Conservation (phyloP, 306 rosid species). For the Spatholobus suberectus region DNA sequence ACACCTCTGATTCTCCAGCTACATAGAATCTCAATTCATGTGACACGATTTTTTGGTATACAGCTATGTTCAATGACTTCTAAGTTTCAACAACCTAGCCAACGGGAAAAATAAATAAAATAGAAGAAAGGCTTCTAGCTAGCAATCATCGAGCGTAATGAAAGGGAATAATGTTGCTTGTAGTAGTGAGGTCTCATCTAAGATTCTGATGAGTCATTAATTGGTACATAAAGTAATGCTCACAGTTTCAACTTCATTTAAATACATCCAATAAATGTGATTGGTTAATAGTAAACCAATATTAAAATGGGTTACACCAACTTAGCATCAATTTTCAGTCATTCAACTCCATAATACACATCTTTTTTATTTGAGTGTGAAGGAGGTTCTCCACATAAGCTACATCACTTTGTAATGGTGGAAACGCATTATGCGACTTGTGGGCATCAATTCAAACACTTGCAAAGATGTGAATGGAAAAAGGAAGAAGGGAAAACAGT, state of each 20-base stretch:
- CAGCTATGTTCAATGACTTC: slow-evolving; percentile 38
- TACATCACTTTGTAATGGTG: slow-evolving; percentile 16
- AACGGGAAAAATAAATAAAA: neutral
- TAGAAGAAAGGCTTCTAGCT: slow-evolving; percentile 18
- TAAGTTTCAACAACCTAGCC: slow-evolving; percentile 22
- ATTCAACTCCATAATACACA: neutral
- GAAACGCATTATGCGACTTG: no score
- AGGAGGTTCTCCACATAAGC: slow-evolving; percentile 22
- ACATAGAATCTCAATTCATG: slow-evolving; percentile 14
- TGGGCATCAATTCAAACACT: slow-evolving; percentile 34
- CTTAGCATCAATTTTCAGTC: slow-evolving; percentile 9
- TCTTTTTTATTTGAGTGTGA: slow-evolving; percentile 8
- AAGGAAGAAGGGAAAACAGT: slow-evolving; percentile 32
- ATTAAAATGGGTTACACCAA: neutral
- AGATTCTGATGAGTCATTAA: slow-evolving; percentile 43
- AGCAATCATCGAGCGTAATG: slow-evolving; percentile 36
- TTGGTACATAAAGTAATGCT: slow-evolving; percentile 40
- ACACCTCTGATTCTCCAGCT: slow-evolving; percentile 35
- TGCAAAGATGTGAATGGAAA: slow-evolving; percentile 34
- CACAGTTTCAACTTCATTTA: slow-evolving; percentile 32
- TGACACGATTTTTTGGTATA: neutral
- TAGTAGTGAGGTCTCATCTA: slow-evolving; percentile 42
- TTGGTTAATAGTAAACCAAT: slow-evolving; percentile 25
- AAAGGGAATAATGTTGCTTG: slow-evolving; percentile 42
- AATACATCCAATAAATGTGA: slow-evolving; percentile 33